Conservation (phyloP, 2,329 filamentous ascomycete species). For the Verticillium alfalfae region DNA sequence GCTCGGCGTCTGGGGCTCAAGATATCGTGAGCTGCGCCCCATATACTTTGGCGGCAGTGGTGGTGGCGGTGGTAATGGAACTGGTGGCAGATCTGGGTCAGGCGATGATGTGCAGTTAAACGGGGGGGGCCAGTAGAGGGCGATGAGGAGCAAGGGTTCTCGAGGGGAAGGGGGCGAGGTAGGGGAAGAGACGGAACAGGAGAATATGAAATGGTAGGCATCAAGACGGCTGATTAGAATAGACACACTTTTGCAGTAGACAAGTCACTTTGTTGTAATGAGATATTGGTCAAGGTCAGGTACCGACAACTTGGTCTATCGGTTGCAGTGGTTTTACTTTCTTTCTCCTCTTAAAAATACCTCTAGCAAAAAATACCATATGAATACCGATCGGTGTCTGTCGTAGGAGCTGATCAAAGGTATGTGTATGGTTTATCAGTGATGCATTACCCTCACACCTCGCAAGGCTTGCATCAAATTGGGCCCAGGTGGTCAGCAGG, state of each 20-base stretch:
- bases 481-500: background rate
- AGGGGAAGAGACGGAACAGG: conserved; percentile 49
- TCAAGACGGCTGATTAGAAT: conserved; percentile 25
- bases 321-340: no score
- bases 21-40: conserved; percentile 81
- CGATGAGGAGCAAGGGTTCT: conserved; percentile 39
- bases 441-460: no score
- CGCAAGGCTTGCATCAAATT: background rate
- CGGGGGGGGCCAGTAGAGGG: conserved; percentile 7
- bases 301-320: background rate
- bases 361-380: no score
- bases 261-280: background rate
- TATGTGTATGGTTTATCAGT: no score
- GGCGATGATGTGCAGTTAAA: conserved; percentile 12
- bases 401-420: no score
- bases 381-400: no score
- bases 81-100: conserved; percentile 11
- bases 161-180: conserved; percentile 43
- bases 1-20: conserved; percentile 85
- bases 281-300: background rate
- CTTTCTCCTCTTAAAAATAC: no score
- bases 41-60: conserved; percentile 73
- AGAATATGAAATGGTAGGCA: conserved; percentile 62
- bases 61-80: conserved; percentile 21
- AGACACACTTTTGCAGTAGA: background rate